Conservation (phyloP, 1,284 basidiomycete species). For the Rhodotorula sp. region DNA sequence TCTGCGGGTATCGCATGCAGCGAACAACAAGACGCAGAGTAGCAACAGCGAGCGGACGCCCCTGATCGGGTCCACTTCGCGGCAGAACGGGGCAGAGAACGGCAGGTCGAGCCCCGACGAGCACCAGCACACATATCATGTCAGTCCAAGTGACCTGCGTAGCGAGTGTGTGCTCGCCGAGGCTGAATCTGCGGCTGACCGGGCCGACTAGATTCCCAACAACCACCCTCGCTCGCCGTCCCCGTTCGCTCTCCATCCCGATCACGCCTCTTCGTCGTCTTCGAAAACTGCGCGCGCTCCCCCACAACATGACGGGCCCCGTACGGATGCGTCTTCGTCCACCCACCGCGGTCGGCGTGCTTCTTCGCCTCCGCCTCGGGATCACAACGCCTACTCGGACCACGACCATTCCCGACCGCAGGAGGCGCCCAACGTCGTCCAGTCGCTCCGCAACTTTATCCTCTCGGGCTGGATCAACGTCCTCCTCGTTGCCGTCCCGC, state of each 20-base stretch:
- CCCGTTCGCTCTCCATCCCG: neutral
- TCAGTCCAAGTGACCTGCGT: neutral
- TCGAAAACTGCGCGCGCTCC: neutral
- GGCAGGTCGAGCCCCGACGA: neutral
- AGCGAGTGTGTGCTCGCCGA: no score
- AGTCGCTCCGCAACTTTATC: conserved; percentile 67
- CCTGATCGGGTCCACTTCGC: conserved; percentile 10
- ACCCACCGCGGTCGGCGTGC: neutral
- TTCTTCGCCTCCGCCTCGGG: no score
- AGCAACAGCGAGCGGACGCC: conserved; percentile 17
- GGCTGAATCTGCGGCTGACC: neutral
- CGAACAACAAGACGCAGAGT: neutral
- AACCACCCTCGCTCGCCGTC: conserved; percentile 23
- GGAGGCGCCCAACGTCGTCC: conserved; percentile 39
- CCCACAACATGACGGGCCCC: neutral
- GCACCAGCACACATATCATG: conserved; percentile 6
- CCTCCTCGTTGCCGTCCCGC: conserved; percentile 71
- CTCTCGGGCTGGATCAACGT: conserved; percentile 73
- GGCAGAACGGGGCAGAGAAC: neutral
- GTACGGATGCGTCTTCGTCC: neutral
- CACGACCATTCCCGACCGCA: conserved; percentile 1
- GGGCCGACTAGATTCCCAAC: conserved; percentile 29
- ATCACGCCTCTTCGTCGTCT: neutral
- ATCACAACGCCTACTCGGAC: no score
- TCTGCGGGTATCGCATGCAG: no score